Conservation (phyloP, 768 basidiomycete genomes). For the Collybia sordida region DNA sequence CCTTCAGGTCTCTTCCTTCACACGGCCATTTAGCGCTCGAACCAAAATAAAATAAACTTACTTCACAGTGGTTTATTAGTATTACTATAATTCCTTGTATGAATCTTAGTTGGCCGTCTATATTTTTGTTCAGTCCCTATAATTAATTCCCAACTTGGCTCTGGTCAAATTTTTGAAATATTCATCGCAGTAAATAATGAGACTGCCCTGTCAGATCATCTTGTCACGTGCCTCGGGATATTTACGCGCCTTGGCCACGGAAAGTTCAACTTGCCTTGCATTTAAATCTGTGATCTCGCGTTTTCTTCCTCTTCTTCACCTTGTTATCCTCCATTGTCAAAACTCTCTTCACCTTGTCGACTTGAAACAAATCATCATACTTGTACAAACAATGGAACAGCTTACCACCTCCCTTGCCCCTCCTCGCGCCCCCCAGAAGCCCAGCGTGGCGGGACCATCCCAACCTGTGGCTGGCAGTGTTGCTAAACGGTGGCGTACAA, state of each 20-base stretch:
- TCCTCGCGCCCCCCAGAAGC: constrained; percentile 57
- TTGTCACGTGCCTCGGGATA: not conserved
- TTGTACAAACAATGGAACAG: constrained; percentile 61
- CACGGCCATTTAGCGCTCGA: not conserved
- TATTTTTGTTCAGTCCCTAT: not conserved
- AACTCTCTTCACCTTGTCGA: constrained; percentile 9
- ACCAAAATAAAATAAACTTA: too few species aligned
- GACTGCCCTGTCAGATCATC: not conserved
- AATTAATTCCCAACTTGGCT: not conserved
- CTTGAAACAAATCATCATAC: constrained; percentile 16
- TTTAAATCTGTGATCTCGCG: not conserved
- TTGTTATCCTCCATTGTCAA: constrained; percentile 17
- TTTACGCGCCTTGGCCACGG: not conserved
- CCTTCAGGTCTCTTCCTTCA: not conserved
- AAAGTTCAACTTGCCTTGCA: constrained; percentile 6
- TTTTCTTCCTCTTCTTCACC: constrained; percentile 13
- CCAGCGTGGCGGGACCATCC: constrained; percentile 48
- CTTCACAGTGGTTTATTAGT: too few species aligned
- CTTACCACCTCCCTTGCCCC: constrained; percentile 64
- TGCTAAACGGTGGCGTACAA: constrained; percentile 68
- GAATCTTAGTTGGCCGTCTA: not conserved
- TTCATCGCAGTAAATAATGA: not conserved
- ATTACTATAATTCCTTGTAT: too few species aligned
- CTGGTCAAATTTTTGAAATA: too few species aligned
- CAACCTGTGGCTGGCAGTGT: constrained; percentile 72